These are phyloP conservation scores for Omphalotus olearius DNA, from an alignment of 1,284 basidiomycete species.

Conservation along the genomic window DNA sequence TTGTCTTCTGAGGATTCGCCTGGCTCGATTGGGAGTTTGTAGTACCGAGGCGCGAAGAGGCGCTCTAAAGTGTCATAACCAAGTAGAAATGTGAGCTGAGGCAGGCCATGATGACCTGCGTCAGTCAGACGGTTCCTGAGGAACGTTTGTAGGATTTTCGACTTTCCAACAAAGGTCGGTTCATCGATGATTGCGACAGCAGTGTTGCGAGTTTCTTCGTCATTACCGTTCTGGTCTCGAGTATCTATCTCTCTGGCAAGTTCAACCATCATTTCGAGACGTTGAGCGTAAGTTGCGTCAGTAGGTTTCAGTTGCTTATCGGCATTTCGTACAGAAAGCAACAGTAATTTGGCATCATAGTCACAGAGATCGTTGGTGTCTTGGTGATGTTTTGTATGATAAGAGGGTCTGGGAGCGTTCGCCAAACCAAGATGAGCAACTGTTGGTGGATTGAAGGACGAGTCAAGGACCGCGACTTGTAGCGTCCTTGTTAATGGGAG, in stretches of 20 bases:
- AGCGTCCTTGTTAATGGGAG: slow-evolving; percentile 24
- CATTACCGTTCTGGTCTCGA: slow-evolving; percentile 4
- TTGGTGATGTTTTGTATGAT: slow-evolving; percentile 11
- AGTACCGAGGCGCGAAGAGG: slow-evolving; percentile 80
- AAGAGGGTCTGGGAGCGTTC: slow-evolving; percentile 34
- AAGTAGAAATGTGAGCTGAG: slow-evolving; percentile 64
- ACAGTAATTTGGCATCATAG: slow-evolving; percentile 77
- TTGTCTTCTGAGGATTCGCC: slow-evolving; percentile 21
- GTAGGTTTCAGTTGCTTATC: slow-evolving; percentile 76
- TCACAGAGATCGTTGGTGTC: slow-evolving; percentile 17
- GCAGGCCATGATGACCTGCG: not conserved
- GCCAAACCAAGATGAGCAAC: slow-evolving; percentile 82
- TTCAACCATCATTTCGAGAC: slow-evolving; percentile 79
- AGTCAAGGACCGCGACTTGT: slow-evolving; percentile 74
- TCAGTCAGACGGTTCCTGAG: slow-evolving; percentile 27
- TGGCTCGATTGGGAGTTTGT: slow-evolving; percentile 27
- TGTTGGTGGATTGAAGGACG: slow-evolving; percentile 94
- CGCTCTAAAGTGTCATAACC: slow-evolving; percentile 90
- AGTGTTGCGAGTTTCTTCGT: not conserved
- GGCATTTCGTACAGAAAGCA: slow-evolving; percentile 86
- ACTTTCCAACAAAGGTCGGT: slow-evolving; percentile 88
- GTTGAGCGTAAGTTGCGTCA: slow-evolving; percentile 73
- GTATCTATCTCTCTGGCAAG: slow-evolving; percentile 48
- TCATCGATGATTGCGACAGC: slow-evolving; percentile 84
- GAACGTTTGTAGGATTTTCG: slow-evolving; percentile 53